Percentiles rank a stretch among this genome's conserved stretches.
Conservation (phyloP, 2,329 filamentous ascomycete species). For the Hymenoscyphus infarciens region DNA sequence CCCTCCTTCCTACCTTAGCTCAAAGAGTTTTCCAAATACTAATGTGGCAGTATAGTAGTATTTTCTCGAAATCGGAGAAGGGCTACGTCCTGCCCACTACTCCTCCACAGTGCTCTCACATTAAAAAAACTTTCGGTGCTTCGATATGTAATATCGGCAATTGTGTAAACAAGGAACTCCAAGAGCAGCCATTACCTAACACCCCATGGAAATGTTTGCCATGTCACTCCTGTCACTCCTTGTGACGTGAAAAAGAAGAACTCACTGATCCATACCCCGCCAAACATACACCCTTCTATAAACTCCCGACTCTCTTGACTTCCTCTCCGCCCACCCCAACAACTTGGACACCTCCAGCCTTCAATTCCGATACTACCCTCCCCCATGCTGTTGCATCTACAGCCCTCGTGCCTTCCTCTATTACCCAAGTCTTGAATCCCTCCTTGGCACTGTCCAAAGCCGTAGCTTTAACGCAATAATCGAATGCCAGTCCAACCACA, state of each 20-base stretch:
- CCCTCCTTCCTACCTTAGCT: neutral
- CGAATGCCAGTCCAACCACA: slow-evolving; percentile 79
- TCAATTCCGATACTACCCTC: slow-evolving; percentile 48
- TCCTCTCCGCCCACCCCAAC: slow-evolving; percentile 55
- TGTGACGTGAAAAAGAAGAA: neutral
- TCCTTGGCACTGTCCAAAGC: slow-evolving; percentile 72
- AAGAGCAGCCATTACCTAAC: neutral
- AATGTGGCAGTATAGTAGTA: neutral
- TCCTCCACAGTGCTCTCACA: neutral
- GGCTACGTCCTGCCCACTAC: no score
- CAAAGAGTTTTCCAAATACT: neutral
- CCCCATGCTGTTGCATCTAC: slow-evolving; percentile 63
- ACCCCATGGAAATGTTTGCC: neutral
- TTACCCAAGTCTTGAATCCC: slow-evolving; percentile 72
- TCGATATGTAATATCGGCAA: neutral
- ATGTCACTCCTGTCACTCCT: neutral
- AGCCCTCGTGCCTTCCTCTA: slow-evolving; percentile 73
- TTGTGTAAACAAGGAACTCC: neutral
- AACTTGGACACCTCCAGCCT: slow-evolving; percentile 57
- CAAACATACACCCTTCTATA: neutral
- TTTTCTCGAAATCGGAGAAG: no score
- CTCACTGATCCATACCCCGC: neutral
- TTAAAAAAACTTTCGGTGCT: neutral
- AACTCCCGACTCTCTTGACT: slow-evolving; percentile 45
- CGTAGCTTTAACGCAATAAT: slow-evolving; percentile 80